phyloP scores from a whole-genome alignment of 2,329 filamentous ascomycete genomes.

The Curvularia lunata region DNA sequence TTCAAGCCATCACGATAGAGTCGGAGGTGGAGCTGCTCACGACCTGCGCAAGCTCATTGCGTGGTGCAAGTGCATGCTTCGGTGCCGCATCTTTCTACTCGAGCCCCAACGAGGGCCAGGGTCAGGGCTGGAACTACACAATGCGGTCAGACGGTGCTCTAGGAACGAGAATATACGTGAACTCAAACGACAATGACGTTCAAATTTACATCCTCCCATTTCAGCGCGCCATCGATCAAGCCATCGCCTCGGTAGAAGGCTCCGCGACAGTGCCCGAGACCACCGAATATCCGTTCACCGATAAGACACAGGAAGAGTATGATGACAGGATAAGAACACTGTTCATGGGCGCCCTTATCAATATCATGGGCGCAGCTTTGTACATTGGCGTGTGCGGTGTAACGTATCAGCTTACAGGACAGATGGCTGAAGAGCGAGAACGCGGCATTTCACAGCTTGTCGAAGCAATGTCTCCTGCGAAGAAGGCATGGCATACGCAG shows the following conservation, averaged over 20 bases:
- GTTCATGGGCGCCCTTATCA: constrained; percentile 77
- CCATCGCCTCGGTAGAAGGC: constrained; percentile 67
- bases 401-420: constrained; percentile 84
- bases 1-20: constrained; percentile 62
- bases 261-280: constrained; percentile 48
- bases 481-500: constrained; percentile 76
- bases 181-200: constrained; percentile 71
- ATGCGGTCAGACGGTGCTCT: constrained; percentile 77
- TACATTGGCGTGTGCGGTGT: constrained; percentile 81
- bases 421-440: constrained; percentile 85
- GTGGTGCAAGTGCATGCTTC: constrained; percentile 73
- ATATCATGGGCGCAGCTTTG: constrained; percentile 78
- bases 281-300: constrained; percentile 78
- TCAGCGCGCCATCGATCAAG: constrained; percentile 76
- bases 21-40: constrained; percentile 65
- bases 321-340: constrained; percentile 67
- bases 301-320: constrained; percentile 70
- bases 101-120: constrained; percentile 73
- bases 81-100: constrained; percentile 76
- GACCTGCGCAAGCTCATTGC: constrained; percentile 63
- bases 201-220: constrained; percentile 80
- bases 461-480: constrained; percentile 88
- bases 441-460: constrained; percentile 85
- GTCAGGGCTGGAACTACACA: constrained; percentile 83
- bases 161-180: constrained; percentile 68